phyloP scores from a whole-genome alignment of 768 basidiomycete genomes.

The Calocera cornea region DNA sequence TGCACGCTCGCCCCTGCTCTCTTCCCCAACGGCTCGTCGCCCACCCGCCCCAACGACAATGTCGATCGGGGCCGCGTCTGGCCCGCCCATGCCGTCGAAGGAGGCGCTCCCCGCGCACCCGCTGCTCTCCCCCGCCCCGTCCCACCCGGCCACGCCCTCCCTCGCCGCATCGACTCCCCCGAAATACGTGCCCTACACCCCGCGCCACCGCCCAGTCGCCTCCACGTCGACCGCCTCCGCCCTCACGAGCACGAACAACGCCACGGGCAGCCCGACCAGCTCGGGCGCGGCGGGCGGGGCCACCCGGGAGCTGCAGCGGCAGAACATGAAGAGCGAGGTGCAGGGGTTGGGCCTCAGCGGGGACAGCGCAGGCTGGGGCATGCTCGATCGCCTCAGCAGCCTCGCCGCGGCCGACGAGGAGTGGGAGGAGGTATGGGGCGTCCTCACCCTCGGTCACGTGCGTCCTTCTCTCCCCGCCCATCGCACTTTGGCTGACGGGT shows the following conservation, averaged over 20 bases:
- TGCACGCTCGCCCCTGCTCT: too few species aligned
- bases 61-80: conserved; percentile 26
- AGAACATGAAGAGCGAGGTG: conserved; percentile 58
- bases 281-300: conserved; percentile 39
- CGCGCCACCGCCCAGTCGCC: conserved; percentile 46
- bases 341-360: conserved; percentile 54
- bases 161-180: conserved; percentile 24
- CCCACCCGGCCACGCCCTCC: not conserved
- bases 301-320: conserved; percentile 52
- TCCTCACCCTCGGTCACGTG: conserved; percentile 55
- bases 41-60: not conserved
- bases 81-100: conserved; percentile 32
- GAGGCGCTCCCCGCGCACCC: conserved; percentile 53
- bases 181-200: conserved; percentile 66
- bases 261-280: conserved; percentile 28
- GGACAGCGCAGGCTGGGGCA: conserved; percentile 57
- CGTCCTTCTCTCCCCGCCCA: conserved; percentile 18
- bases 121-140: conserved; percentile 36
- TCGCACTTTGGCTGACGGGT: not conserved
- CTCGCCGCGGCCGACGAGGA: conserved; percentile 37
- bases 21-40: not conserved
- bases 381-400: conserved; percentile 54
- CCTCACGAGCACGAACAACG: conserved; percentile 26
- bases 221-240: conserved; percentile 30
- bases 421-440: conserved; percentile 57